Evolutionary conservation across 2,329 filamentous ascomycete genomes (phyloP), one percentile per base, ranked within the genome.

Genomic region (Arthrobotrys entomopaga): DNA sequence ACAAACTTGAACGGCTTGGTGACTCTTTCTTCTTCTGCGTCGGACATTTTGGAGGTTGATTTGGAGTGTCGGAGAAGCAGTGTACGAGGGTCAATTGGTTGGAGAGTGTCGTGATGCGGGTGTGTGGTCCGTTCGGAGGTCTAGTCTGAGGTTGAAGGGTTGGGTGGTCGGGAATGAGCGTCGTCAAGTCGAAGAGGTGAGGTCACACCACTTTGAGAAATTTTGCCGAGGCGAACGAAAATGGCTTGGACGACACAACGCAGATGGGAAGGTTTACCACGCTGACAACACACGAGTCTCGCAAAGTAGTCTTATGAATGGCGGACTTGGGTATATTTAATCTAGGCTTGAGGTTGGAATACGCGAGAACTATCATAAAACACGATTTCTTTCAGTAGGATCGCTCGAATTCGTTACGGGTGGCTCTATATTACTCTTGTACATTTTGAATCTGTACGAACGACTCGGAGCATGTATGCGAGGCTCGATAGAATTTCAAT

Each of bases 1-100:
- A 98, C 95, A 86, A 98, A 98, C 91, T 99, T 99, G 91, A 99
- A 99, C 84, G 96, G 96, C 90, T 97, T 99, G 85, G 93, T 97
- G 84, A 96, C 91, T 82, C 88, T 86, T 81, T 92, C 90, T 82
- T 91, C 91, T 48, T 67, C 64, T 3, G 29, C 29, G 81, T 91
- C 90, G 85, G 93, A 90, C 94, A 99, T 99, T 80, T 58, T 70
- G 58, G 48, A 61, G 4, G 29, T n/a, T 40, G 22, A 24, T 54
- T 16, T n/a, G 48, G n/a, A 11, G 29, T 42, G 13, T 20, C 54
- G 19, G 42, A 11, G 56, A n/a, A 16, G 56, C 24, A 29, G 52
- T 49, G 56, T 11, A 40, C 34, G 43, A 4, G 42, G 22, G n/a
- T 63, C 58, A 50, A 52, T 48, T 43, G 52, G 50, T 6, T 38